Evolutionary conservation across 306 rosid genomes (phyloP).

Genomic region (Lathyrus tuberosus): DNA sequence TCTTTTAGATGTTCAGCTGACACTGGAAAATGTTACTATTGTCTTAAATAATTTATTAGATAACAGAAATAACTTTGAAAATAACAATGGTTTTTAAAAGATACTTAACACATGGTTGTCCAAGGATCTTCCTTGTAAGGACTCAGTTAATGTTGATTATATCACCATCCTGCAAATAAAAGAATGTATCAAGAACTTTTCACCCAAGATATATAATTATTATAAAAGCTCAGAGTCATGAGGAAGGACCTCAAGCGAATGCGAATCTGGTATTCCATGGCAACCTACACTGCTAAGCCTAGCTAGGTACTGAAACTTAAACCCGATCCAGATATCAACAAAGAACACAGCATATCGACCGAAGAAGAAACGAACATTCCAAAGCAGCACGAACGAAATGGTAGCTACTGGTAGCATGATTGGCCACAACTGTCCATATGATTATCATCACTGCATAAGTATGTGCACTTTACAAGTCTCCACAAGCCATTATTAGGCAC

Average conservation of each 20-base stretch:
- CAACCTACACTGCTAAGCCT: too few species aligned
- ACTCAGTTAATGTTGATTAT: conserved; percentile 67
- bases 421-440: too few species aligned
- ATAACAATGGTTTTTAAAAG: conserved; percentile 13
- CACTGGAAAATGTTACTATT: conserved; percentile 35
- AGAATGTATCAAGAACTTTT: conserved; percentile 12
- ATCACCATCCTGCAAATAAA: conserved; percentile 84
- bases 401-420: too few species aligned
- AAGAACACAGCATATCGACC: too few species aligned
- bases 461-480: too few species aligned
- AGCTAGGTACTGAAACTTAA: too few species aligned
- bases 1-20: conserved; percentile 9
- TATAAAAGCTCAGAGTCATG: conserved; percentile 15
- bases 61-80: conserved; percentile 7
- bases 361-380: too few species aligned
- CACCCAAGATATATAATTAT: conserved; percentile 13
- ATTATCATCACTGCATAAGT: too few species aligned
- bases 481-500: too few species aligned
- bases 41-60: conserved; percentile 27
- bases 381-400: too few species aligned
- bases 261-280: conserved; percentile 96
- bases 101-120: conserved; percentile 11
- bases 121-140: conserved; percentile 3
- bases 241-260: conserved; percentile 70
- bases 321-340: too few species aligned